Conservation (phyloP, 805 yeast genomes). For the Saccharomycopsis lassenensis region DNA sequence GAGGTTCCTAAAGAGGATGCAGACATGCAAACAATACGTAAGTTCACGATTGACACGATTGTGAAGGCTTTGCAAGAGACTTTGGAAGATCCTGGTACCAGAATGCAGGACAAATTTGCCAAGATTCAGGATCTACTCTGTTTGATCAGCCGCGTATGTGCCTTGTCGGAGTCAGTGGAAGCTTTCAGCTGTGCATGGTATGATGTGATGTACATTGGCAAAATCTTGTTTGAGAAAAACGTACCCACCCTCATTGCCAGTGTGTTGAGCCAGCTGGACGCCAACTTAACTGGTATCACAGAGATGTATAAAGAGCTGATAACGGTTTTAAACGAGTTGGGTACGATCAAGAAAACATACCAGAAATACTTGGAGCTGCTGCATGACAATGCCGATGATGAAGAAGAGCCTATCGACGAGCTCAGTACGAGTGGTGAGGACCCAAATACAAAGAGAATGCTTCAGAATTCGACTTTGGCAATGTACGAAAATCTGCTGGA, state of each 20-base stretch:
- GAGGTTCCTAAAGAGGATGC: constrained; percentile 36
- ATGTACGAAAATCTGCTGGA: constrained; percentile 76
- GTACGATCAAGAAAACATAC: constrained; percentile 43
- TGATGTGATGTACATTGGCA: constrained; percentile 57
- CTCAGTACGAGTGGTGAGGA: no score
- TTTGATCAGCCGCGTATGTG: no score
- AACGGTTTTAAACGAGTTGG: constrained; percentile 45
- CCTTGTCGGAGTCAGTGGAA: no score
- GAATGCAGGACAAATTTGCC: no score
- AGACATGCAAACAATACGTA: constrained; percentile 62
- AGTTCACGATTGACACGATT: constrained; percentile 59
- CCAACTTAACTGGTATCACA: constrained; percentile 60
- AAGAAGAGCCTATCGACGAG: constrained; percentile 52
- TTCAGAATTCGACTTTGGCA: constrained; percentile 80
- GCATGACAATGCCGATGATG: constrained; percentile 39
- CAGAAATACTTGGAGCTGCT: constrained; percentile 43
- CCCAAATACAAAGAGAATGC: no score
- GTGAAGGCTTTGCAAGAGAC: constrained; percentile 51
- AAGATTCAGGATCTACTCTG: no score
- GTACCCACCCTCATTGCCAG: constrained; percentile 46
- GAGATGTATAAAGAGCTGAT: constrained; percentile 48
- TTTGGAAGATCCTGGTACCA: no score
- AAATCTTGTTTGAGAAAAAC: constrained; percentile 57
- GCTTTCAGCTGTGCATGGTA: no score
- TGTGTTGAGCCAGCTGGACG: constrained; percentile 55